A percentile compares a stretch with the other conserved stretches of the same genome.
These are phyloP conservation scores for Talaromyces sp. DNA, from an alignment of 2,329 filamentous ascomycete genomes.

Conservation along the genomic window DNA sequence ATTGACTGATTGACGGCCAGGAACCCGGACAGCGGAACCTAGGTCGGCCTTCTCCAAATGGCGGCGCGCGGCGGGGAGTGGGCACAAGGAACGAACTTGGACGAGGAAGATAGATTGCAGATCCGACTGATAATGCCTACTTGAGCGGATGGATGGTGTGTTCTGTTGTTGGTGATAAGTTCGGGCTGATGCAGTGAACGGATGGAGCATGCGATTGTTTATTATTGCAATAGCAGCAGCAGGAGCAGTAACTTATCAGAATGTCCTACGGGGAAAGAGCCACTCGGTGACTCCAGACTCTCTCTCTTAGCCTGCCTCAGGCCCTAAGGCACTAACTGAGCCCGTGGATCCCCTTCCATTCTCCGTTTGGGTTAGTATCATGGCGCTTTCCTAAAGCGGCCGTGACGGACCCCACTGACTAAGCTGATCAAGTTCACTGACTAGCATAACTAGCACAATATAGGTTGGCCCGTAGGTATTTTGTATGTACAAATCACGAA, in stretches of 20 bases:
- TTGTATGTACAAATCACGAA: neutral
- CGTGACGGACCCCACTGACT: neutral
- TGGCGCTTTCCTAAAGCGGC: neutral
- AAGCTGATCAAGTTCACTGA: neutral
- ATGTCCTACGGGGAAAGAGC: slow-evolving; percentile 2
- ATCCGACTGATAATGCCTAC: neutral
- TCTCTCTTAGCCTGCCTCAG: slow-evolving; percentile 6
- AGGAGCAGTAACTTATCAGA: neutral
- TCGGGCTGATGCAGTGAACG: neutral
- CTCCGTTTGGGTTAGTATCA: neutral
- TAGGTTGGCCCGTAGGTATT: too few species aligned
- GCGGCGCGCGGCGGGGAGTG: slow-evolving; percentile 4
- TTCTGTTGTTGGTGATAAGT: neutral
- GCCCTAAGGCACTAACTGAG: neutral
- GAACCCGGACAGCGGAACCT: slow-evolving; percentile 8
- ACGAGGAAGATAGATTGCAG: neutral
- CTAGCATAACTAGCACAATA: too few species aligned
- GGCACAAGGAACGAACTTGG: neutral
- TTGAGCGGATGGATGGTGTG: neutral
- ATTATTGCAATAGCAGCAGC: neutral
- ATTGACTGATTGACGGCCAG: slow-evolving; percentile 2
- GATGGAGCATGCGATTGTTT: neutral
- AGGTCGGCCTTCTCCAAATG: neutral
- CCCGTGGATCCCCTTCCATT: neutral
- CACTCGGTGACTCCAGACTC: neutral